Base-by-base conservation (phyloP, 225 moss, liverwort and hornwort genomes). In the Asterella californica region DNA sequence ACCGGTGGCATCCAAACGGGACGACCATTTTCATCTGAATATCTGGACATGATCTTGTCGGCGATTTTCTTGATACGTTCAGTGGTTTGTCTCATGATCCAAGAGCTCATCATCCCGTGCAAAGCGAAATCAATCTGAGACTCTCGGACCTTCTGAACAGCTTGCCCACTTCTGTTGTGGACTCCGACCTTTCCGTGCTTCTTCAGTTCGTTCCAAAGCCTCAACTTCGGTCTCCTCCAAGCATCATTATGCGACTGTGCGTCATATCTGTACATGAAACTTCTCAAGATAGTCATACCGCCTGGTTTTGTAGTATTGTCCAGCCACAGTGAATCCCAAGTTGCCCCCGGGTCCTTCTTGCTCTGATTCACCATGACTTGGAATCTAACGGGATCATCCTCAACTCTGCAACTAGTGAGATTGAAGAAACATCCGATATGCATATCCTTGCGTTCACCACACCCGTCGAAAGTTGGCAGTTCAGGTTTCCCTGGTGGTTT, bases 1-100 rank as follows among this genome's bases (percentile, higher is more conserved):
- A 87, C 87, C 0, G 87, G 87, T 6, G 84, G 73, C 67, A 63
- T 72, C 87, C 87, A 87, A 42, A 77, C 46, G 7, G 87, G 84
- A 21, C 66, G 76, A 15, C 84, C 87, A 5, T 10, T 25, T 2
- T 37, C 25, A 49, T 84, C 82, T 45, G 24, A 32, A n/a, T 87
- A 87, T 32, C 69, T 79, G 9, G 84, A 66, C 87, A 87, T 87
- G 42, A 87, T 87, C 47, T 84, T 21, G 50, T 87, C 73, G 7
- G 87, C 87, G 25, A 84, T 65, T 61, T 71, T 18, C 73, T 79
- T 84, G 4, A 87, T 72, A n/a, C 64, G n/a, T 21, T 25, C 21
- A n/a, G 66, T 53, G 30, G 83, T 77, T 48, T 37, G 76, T 64
- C 79, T 82, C 52, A 87, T 78, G 75, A 87, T 79, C 87, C 87